Percentiles rank a stretch among this genome's conserved stretches.
These are phyloP conservation scores for Canariomyces notabilis DNA, from an alignment of 2,329 filamentous ascomycete genomes.

Conservation along the genomic window DNA sequence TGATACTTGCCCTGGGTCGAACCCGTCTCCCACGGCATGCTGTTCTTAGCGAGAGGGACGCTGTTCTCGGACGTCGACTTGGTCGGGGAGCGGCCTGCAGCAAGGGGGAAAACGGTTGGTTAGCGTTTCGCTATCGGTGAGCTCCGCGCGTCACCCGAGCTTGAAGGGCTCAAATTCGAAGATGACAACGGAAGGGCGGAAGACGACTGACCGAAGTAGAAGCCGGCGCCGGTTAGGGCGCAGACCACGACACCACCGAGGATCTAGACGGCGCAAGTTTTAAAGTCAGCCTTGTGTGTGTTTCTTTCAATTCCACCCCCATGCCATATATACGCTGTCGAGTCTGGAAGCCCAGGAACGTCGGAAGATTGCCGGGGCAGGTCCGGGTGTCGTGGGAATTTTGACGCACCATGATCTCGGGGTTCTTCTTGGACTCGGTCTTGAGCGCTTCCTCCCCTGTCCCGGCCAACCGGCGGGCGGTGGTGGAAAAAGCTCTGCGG, in stretches of 20 bases:
- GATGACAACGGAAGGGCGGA: constrained; percentile 5
- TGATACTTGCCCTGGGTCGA: constrained; percentile 62
- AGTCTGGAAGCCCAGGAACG: neutral
- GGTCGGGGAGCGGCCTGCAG: constrained; percentile 75
- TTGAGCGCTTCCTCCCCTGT: constrained; percentile 46
- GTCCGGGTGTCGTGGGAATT: constrained; percentile 8
- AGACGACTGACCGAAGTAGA: constrained; percentile 66
- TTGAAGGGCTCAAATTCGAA: neutral
- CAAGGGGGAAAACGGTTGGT: neutral
- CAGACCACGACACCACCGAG: constrained; percentile 87
- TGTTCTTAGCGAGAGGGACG: constrained; percentile 67
- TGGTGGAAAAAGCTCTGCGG: constrained; percentile 52
- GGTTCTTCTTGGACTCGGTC: constrained; percentile 54
- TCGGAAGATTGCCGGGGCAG: neutral
- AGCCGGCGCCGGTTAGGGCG: constrained; percentile 82
- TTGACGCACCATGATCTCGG: constrained; percentile 43
- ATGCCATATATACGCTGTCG: neutral
- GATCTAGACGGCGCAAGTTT: constrained; percentile 52
- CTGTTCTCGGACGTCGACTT: constrained; percentile 73
- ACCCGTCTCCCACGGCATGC: constrained; percentile 87
- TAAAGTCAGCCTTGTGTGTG: constrained; percentile 9
- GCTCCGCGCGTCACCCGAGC: too few species aligned
- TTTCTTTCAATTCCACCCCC: neutral
- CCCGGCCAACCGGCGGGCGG: constrained; percentile 47
- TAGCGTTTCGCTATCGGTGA: neutral